Percentiles rank a stretch among this genome's conserved stretches.
These are phyloP conservation scores for Tricholoma terreum DNA, from an alignment of 768 basidiomycete species.

Conservation along the genomic window DNA sequence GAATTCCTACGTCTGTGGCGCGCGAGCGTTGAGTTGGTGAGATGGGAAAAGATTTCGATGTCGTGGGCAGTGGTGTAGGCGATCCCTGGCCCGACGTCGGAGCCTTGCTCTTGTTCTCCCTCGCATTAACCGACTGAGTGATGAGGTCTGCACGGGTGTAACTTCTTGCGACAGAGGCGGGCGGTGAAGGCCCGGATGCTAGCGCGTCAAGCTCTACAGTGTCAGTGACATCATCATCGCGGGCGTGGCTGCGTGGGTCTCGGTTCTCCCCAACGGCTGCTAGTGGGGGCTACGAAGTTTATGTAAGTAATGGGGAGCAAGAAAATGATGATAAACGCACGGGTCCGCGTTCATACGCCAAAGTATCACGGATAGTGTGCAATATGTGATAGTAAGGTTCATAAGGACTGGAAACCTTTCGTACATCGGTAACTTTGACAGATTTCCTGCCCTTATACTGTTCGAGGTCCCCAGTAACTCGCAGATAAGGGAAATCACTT, in stretches of 20 bases:
- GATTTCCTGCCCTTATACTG: conserved; percentile 12
- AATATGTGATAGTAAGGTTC: conserved; percentile 29
- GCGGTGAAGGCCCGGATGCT: not conserved
- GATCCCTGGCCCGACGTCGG: not conserved
- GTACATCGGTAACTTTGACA: conserved; percentile 21
- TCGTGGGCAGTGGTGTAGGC: not conserved
- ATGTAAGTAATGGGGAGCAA: not conserved
- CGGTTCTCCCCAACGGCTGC: not conserved
- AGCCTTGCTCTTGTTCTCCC: not conserved
- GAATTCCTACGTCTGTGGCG: not conserved
- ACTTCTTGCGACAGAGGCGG: not conserved
- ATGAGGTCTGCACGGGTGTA: not conserved
- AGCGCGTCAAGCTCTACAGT: not conserved
- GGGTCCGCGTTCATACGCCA: conserved; percentile 16
- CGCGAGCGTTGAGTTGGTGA: not conserved
- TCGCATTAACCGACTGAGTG: not conserved
- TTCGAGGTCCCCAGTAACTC: conserved; percentile 24
- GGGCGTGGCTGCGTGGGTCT: not conserved
- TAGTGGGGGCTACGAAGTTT: not conserved
- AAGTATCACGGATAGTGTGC: conserved; percentile 18
- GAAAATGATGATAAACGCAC: not conserved
- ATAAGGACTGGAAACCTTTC: conserved; percentile 17
- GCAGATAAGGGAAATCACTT: conserved; percentile 70
- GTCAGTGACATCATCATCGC: not conserved
- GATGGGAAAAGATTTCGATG: not conserved